Percentiles rank a stretch among this genome's conserved stretches.
Conservation (phyloP, 768 basidiomycete species). For the Lentinula detonsa region DNA sequence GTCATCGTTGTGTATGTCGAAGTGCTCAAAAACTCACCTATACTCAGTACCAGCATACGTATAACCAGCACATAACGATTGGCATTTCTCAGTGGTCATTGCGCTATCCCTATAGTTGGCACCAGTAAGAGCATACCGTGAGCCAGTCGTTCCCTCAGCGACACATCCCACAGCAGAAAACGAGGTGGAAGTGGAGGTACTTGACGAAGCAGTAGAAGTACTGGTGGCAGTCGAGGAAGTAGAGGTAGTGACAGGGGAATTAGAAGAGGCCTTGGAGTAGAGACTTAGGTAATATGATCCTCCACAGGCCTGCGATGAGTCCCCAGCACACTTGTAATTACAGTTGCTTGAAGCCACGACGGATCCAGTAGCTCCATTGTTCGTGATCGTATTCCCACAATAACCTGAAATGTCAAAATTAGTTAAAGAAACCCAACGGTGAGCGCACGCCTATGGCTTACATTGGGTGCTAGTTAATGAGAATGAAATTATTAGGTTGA, state of each 20-base stretch:
- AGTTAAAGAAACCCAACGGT: not conserved
- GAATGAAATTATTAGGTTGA: not conserved
- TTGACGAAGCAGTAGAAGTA: constrained; percentile 6
- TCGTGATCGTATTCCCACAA: constrained; percentile 18
- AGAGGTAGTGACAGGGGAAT: not conserved
- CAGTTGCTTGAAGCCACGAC: constrained; percentile 13
- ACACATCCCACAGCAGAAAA: constrained; percentile 19
- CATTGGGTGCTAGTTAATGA: not conserved
- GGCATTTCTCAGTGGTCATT: constrained; percentile 27
- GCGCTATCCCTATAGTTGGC: constrained; percentile 16
- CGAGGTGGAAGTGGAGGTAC: not conserved
- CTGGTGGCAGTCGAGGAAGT: too few relatives aligned
- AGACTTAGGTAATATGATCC: constrained; percentile 6
- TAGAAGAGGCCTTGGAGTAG: not conserved
- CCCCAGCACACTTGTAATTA: constrained; percentile 13
- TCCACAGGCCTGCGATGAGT: constrained; percentile 14
- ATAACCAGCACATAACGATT: constrained; percentile 22
- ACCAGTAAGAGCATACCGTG: constrained; percentile 21
- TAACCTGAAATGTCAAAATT: constrained; percentile 11
- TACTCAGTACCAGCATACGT: constrained; percentile 26
- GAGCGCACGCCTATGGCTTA: not conserved
- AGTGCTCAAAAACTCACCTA: not conserved
- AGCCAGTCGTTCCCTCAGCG: constrained; percentile 25
- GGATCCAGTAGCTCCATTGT: constrained; percentile 18
- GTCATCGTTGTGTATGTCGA: not conserved